A percentile compares a stretch with the other conserved stretches of the same genome.
Evolutionary conservation across 192 early-diverging fungal species (phyloP).

Genomic region (Linnemannia zychae): DNA sequence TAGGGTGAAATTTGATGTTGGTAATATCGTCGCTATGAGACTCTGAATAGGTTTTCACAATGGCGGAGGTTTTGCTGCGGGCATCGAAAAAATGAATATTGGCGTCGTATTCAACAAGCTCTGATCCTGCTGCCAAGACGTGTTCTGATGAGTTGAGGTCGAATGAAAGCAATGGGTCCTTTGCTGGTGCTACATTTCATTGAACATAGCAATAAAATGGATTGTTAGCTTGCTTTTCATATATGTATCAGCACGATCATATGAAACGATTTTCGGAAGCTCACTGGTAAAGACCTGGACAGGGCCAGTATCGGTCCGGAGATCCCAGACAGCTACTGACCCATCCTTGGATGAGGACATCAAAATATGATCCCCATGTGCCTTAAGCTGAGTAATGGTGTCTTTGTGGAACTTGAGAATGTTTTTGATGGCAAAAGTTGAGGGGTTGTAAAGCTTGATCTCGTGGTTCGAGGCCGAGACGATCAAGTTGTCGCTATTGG

Average conservation of each 20-base stretch:
- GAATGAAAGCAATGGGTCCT: slow-evolving; percentile 61
- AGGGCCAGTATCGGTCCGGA: slow-evolving; percentile 66
- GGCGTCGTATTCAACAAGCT: slow-evolving; percentile 59
- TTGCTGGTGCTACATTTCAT: slow-evolving; percentile 28
- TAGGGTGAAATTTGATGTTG: slow-evolving; percentile 78
- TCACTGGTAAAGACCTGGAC: slow-evolving; percentile 72
- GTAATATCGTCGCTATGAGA: slow-evolving; percentile 86
- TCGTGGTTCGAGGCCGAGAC: slow-evolving; percentile 74
- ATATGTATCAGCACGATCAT: background rate
- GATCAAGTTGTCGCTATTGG: slow-evolving; percentile 57
- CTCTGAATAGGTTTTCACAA: slow-evolving; percentile 64
- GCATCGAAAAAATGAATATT: slow-evolving; percentile 67
- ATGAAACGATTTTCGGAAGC: background rate
- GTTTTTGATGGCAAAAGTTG: slow-evolving; percentile 59
- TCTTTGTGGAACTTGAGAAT: slow-evolving; percentile 69
- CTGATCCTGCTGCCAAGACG: slow-evolving; percentile 68
- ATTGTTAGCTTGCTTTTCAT: background rate
- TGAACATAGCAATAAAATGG: background rate
- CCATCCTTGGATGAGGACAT: slow-evolving; percentile 76
- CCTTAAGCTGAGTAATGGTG: slow-evolving; percentile 73
- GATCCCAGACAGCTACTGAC: slow-evolving; percentile 75
- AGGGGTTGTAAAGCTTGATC: slow-evolving; percentile 75
- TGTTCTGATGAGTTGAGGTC: slow-evolving; percentile 67
- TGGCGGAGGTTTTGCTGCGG: slow-evolving; percentile 35
- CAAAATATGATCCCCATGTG: slow-evolving; percentile 66